Evolutionary conservation across 2,329 filamentous ascomycete species (phyloP), one percentile per base, ranked within the genome.

Genomic region (Thielaviopsis musarum): DNA sequence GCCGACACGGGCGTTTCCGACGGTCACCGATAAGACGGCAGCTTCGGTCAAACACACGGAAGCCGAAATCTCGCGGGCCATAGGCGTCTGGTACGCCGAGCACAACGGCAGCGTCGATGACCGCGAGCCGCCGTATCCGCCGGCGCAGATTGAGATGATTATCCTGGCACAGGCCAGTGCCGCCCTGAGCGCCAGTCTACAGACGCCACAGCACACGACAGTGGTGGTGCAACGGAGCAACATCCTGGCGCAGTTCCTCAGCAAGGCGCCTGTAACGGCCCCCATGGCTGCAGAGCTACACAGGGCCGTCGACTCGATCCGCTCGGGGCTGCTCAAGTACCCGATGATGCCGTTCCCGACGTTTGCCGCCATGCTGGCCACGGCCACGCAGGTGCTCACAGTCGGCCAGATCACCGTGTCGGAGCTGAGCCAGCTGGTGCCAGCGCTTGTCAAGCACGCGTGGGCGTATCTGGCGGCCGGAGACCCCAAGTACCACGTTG

Each of bases 401-500:
- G 57, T 54, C 21, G 57, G 57, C n/a, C 57, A 54, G 24, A 58
- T 58, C 3, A 54, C 51, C 0, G 51, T 26, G 4, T 38, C 52
- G 26, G 76, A 82, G 24, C 67, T 85, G 56, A 84, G 76, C 59
- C 77, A 73, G 59, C 72, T 95, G 9, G 79, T 91, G 5, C 76
- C 81, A 21, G 77, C 80, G 28, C 73, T 97, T 22, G 83, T 93
- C 17, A 75, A 75, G 1, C 79, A 84, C 59, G 77, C 91, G 0
- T 98, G 93, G 93, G 70, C 74, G 5, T 89, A 88, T 66, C 72
- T 98, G 48, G 87, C 89, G 0, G 84, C 88, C n/a, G 77, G 83
- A 13, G 84, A 85, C 63, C 90, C 91, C 0, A 95, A 95, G 67
- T 94, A 91, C 65, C 93, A 97, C 67, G 91, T 98, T 34, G 94